Evolutionary conservation across 805 yeast species (phyloP), one percentile per base, ranked within the genome.

Genomic region (Phaffomyces opuntiae): DNA sequence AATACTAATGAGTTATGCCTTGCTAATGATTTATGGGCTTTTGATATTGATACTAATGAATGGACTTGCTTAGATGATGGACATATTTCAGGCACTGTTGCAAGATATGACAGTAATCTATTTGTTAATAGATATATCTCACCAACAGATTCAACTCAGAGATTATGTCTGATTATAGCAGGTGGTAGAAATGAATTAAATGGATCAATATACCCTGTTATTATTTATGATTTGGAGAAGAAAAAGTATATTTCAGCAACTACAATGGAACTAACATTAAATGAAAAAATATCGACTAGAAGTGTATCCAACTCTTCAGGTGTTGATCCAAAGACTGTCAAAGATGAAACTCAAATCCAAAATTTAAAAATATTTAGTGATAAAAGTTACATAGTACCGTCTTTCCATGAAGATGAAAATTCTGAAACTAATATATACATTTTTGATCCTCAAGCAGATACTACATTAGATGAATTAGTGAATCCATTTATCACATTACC

Each of bases 11-110:
- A 67, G 40, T 50, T 74, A 14, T 57, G 61, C 12, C 77, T 86
- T 0, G 59, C 73, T 7, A 81, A 81, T 53, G 93, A 86, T 53
- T 61, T 83, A 25, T 86, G 93, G 91, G 73, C 74, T 53, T 78
- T 81, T 52, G 75, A 81, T 57, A 60, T 81, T 36, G 70, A 68
- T 35, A 64, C 74, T 4, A 69, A 67, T 43, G 60, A 60, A 11
- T 85, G 93, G 91, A 56, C 57, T 1, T 69, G 78, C 40, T 56
- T 82, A 3, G 70, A 69, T 40, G 70, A 69, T 49, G 74, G 73
- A 24, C 62, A 62, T n/a, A 56, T 54, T 27, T 61, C 69, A 3
- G 63, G 63, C 9, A 56, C 65, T 9, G 54, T 68, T 5, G 60
- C 62, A 16, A 66, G 89, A 45, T 83, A 65, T 56, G 73, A 75